These are phyloP conservation scores for Penicillium sclerotiorum DNA, from an alignment of 2,329 filamentous ascomycete genomes.

Conservation along the genomic window DNA sequence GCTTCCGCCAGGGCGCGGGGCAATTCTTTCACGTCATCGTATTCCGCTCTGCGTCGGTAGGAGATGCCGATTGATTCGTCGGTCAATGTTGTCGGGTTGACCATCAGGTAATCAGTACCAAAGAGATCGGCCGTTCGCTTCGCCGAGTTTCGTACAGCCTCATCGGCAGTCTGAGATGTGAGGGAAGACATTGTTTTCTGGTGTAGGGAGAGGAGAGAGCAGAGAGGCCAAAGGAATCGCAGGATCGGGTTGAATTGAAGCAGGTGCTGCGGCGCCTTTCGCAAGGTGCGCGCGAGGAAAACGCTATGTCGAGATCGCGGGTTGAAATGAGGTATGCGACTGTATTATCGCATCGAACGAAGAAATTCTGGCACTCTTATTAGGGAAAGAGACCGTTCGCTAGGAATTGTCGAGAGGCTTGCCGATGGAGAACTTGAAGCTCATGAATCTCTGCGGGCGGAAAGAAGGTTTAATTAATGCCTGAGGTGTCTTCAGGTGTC, in stretches of 20 bases:
- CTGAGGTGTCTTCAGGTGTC: conserved; percentile 26
- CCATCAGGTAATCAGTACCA: conserved; percentile 49
- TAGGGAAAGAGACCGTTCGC: not conserved
- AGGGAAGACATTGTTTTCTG: conserved; percentile 34
- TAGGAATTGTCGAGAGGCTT: not conserved
- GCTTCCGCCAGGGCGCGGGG: conserved; percentile 78
- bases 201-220: not conserved
- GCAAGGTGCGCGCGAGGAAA: conserved; percentile 21
- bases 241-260: not conserved
- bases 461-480: conserved; percentile 11
- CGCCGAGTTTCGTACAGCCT: conserved; percentile 45
- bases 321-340: not conserved
- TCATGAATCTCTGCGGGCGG: conserved; percentile 17
- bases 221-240: not conserved
- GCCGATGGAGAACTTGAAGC: conserved; percentile 5
- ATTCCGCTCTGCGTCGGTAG: conserved; percentile 63
- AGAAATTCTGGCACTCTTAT: not conserved
- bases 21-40: conserved; percentile 74
- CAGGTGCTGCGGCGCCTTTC: conserved; percentile 9
- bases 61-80: conserved; percentile 48
- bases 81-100: conserved; percentile 46
- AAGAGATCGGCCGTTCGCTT: conserved; percentile 53
- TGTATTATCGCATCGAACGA: not conserved
- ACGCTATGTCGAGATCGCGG: conserved; percentile 12
- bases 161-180: conserved; percentile 34